Conservation (phyloP, 2,329 filamentous ascomycete species). For the Ilyonectria sp. region DNA sequence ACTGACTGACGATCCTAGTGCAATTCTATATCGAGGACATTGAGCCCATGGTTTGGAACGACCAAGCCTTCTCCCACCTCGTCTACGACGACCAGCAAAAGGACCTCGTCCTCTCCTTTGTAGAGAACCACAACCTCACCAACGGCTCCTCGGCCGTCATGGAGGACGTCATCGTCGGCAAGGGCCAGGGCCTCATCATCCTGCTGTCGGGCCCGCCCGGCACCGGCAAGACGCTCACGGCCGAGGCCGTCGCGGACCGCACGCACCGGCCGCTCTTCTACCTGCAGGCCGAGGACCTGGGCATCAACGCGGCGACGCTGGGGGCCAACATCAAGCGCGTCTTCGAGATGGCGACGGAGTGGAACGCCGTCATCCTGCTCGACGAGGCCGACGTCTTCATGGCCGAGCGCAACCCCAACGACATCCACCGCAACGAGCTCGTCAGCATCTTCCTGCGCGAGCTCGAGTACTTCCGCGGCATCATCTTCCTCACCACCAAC, state of each 20-base stretch:
- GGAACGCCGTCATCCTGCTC: slow-evolving; percentile 66
- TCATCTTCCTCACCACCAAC: slow-evolving; percentile 63
- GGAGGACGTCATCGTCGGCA: slow-evolving; percentile 60
- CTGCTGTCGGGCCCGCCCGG: slow-evolving; percentile 63
- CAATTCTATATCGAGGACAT: slow-evolving; percentile 60
- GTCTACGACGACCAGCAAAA: slow-evolving; percentile 65
- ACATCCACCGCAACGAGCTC: slow-evolving; percentile 65
- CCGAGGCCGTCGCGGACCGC: slow-evolving; percentile 60
- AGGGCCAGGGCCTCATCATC: slow-evolving; percentile 62
- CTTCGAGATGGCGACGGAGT: slow-evolving; percentile 64
- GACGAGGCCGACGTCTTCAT: slow-evolving; percentile 71
- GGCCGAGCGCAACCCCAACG: slow-evolving; percentile 60
- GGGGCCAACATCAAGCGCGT: slow-evolving; percentile 63
- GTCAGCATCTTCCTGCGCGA: slow-evolving; percentile 64
- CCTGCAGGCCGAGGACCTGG: slow-evolving; percentile 64
- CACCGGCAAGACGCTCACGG: slow-evolving; percentile 63
- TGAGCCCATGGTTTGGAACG: slow-evolving; percentile 60
- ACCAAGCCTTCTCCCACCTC: slow-evolving; percentile 61
- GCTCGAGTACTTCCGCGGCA: slow-evolving; percentile 62
- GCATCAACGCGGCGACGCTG: slow-evolving; percentile 58
- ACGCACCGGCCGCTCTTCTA: slow-evolving; percentile 61
- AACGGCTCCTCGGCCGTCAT: slow-evolving; percentile 40
- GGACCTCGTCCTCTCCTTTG: slow-evolving; percentile 63
- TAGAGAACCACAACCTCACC: slow-evolving; percentile 57
- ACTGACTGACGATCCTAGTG: slow-evolving; percentile 38